Base-by-base conservation (phyloP, 306 rosid genomes). In the Geum urbanum region DNA sequence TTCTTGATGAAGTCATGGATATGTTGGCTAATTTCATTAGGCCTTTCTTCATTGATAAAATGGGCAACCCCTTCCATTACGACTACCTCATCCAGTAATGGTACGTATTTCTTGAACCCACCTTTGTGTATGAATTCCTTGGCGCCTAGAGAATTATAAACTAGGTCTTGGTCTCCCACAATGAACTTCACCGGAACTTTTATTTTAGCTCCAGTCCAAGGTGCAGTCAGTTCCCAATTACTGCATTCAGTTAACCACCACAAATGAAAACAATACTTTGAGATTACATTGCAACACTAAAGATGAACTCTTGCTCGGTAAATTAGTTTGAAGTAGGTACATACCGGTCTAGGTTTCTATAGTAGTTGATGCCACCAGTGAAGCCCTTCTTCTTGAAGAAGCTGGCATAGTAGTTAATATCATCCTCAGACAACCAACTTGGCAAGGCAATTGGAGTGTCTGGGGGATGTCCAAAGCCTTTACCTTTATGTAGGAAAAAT, bases 141-240 rank as follows among this genome's bases (percentile, higher is more conserved):
- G 1, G 69, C 47, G 0, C 96, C 94, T 0, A 73, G 48, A 6
- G 72, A 77, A 47, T 86, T 74, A 45, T 90, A 92, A 15, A 86
- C 64, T 27, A 92, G 81, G 84, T 92, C 98, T 39, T 80, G 66
- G 58, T 90, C 96, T 3, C 98, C 96, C 61, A 88, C 87, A 4
- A 92, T 84, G 66, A 90, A 90, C 90, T 86, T 88, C 0, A 80
- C 89, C 2, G 96, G 96, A 27, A 90, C 90, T 65, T 88, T 80
- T 1, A 92, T 69, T 66, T 85, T 46, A 56, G 82, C 85, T 73
- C 86, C 84, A 5, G 77, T 85, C 85, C 92, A 92, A 0, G 96
- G 86, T 24, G 96, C 91, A 45, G 77, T 81, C 5, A 90, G 82
- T 76, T 92, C 97, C 97, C 98, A 90, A 45, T 85, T 92, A 63